Percentiles rank a stretch among this genome's conserved stretches.
These are phyloP conservation scores for Hypoxylon rubiginosum DNA, from an alignment of 2,329 filamentous ascomycete species.

Conservation along the genomic window DNA sequence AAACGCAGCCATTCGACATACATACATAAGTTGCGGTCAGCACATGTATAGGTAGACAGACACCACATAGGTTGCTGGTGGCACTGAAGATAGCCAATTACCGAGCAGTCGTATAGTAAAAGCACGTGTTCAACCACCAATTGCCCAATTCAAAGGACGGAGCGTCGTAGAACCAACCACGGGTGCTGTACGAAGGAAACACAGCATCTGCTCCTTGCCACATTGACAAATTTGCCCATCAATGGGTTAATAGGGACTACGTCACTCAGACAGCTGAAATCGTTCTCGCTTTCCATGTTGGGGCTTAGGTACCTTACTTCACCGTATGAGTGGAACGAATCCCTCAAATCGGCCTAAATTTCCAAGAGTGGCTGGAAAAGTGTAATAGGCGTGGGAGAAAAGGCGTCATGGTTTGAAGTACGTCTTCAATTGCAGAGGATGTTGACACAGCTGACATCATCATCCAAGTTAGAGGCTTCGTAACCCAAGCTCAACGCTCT, in stretches of 20 bases:
- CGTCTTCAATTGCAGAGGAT: too few species aligned
- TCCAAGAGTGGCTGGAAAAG: not conserved
- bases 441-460: too few species aligned
- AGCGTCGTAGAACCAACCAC: not conserved
- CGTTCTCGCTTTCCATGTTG: not conserved
- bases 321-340: not conserved
- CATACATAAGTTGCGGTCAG: not conserved
- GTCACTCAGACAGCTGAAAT: not conserved
- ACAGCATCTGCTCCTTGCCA: not conserved
- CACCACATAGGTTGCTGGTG: not conserved
- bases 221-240: not conserved
- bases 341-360: not conserved
- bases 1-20: not conserved
- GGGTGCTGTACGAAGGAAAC: not conserved
- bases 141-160: not conserved
- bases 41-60: not conserved
- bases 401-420: too few species aligned
- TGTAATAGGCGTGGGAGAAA: too few species aligned
- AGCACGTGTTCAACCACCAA: not conserved
- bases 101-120: not conserved
- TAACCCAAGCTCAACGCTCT: too few species aligned
- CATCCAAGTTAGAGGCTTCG: too few species aligned
- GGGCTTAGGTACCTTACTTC: not conserved
- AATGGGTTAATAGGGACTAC: too few species aligned
- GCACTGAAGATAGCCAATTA: not conserved